Evolutionary conservation across 2,329 filamentous ascomycete species (phyloP).

Genomic region (Cercospora sp.): DNA sequence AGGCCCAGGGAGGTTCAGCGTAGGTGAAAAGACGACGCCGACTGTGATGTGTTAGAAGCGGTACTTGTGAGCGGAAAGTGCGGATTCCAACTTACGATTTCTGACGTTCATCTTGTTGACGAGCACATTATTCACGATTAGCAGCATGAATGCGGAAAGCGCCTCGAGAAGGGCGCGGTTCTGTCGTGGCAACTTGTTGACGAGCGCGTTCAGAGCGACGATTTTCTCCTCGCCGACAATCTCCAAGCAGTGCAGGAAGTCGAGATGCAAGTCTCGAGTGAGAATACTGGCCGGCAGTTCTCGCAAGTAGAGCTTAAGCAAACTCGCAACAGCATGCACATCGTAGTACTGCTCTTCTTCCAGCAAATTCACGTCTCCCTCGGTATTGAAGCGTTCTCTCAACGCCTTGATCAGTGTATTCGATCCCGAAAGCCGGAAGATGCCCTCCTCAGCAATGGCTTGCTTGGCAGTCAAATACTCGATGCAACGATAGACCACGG

Average conservation of each 20-base stretch:
- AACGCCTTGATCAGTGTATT: slow-evolving; percentile 90
- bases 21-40: slow-evolving; percentile 96
- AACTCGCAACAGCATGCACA: slow-evolving; percentile 90
- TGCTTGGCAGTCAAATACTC: slow-evolving; percentile 85
- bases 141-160: slow-evolving; percentile 82
- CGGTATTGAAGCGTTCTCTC: slow-evolving; percentile 87
- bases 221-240: slow-evolving; percentile 74
- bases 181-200: slow-evolving; percentile 73
- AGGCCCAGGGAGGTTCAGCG: slow-evolving; percentile 90
- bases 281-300: slow-evolving; percentile 90
- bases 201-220: slow-evolving; percentile 70
- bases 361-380: slow-evolving; percentile 86
- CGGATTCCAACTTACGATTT: slow-evolving; percentile 56
- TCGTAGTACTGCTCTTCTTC: slow-evolving; percentile 82
- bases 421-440: slow-evolving; percentile 95
- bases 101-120: slow-evolving; percentile 98
- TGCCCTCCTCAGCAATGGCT: slow-evolving; percentile 84
- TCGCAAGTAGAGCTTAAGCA: slow-evolving; percentile 90
- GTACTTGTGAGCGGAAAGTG: background rate
- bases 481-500: slow-evolving; percentile 92
- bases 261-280: slow-evolving; percentile 83
- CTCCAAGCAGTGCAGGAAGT: slow-evolving; percentile 73
- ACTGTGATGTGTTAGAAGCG: slow-evolving; percentile 50
- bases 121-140: slow-evolving; percentile 85
- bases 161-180: slow-evolving; percentile 83